Evolutionary conservation across 2,329 filamentous ascomycete genomes (phyloP), one percentile per base, ranked within the genome.

Genomic region (Microdochium paspali): DNA sequence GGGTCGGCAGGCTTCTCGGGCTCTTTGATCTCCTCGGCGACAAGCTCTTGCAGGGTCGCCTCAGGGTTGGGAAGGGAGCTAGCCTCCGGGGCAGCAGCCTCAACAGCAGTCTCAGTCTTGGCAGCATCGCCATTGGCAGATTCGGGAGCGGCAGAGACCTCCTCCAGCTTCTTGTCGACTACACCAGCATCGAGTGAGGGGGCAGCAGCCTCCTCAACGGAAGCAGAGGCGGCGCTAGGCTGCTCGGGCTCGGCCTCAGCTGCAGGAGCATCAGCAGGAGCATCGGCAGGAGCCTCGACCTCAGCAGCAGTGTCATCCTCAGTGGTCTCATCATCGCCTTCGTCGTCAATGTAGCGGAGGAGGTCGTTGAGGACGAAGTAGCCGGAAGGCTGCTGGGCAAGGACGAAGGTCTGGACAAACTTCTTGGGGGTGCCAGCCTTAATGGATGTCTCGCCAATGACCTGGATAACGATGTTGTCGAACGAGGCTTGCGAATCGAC

Each of bases 321-420:
- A 24, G 57, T 47, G 47, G 55, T 55, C 44, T 80, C 75, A 44
- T 87, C 87, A 51, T 96, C 90, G 39, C 77, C 77, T 58, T 91
- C 87, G 52, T 93, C 88, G 54, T 85, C 82, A 55, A 98, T 83
- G 69, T 94, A 97, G 58, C 93, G 81, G 20, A 97, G 89, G 65
- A 98, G 95, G 63, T 98, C 93, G 68, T 98, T 98, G 58, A 98
- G 80, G 28, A 98, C 91, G 59, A 95, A 98, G 75, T 97, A 98
- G 54, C 93, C 93, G 49, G 91, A 95, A 45, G 89, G 89, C 72
- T 98, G 93, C 67, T 91, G 84, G 44, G 93, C 93, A 53, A 98
- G 86, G 53, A 98, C 88, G 59, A 98, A 98, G 46, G 91, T 97
- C 76, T 98, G 93, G 35, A 90, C 86, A 62, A 98, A 98, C 68